Evolutionary conservation across 352 stramenopile species (phyloP).

Genomic region (Phytophthora colocasiae): DNA sequence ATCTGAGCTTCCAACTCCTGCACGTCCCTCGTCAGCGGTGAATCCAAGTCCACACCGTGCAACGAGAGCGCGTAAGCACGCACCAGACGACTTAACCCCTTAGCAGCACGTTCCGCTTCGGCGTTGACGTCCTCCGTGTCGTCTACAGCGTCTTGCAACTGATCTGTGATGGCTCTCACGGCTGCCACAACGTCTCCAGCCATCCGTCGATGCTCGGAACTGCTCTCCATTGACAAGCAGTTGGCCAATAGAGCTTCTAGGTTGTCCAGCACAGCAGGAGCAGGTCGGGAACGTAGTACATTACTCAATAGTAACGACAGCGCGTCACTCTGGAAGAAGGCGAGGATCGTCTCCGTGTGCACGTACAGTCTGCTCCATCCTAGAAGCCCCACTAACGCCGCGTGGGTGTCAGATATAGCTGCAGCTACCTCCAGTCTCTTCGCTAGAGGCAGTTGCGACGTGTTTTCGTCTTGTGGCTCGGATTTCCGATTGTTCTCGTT

Average conservation of each 20-base stretch:
- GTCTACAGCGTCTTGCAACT: slow-evolving; percentile 26
- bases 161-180: slow-evolving; percentile 38
- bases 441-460: slow-evolving; percentile 56
- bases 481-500: background rate
- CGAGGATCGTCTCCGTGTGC: slow-evolving; percentile 68
- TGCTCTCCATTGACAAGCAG: slow-evolving; percentile 56
- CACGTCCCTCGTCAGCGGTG: slow-evolving; percentile 54
- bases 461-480: slow-evolving; percentile 24
- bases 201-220: slow-evolving; percentile 47
- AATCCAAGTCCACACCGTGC: slow-evolving; percentile 50
- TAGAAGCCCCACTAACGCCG: slow-evolving; percentile 73
- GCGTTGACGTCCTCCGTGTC: slow-evolving; percentile 39
- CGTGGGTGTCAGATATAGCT: slow-evolving; percentile 68
- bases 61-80: slow-evolving; percentile 56
- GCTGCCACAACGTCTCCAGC: slow-evolving; percentile 52
- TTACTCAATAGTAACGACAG: slow-evolving; percentile 70
- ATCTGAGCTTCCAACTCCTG: slow-evolving; percentile 61
- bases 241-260: slow-evolving; percentile 66
- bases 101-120: slow-evolving; percentile 40
- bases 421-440: slow-evolving; percentile 75
- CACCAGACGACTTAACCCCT: slow-evolving; percentile 63
- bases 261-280: slow-evolving; percentile 56
- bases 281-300: slow-evolving; percentile 52
- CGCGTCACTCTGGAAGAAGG: slow-evolving; percentile 76
- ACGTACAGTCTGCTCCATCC: slow-evolving; percentile 75